A percentile compares a stretch with the other conserved stretches of the same genome.
These are phyloP conservation scores for Anisodus acutangulus DNA, from an alignment of 257 asterid genomes.

Conservation along the genomic window DNA sequence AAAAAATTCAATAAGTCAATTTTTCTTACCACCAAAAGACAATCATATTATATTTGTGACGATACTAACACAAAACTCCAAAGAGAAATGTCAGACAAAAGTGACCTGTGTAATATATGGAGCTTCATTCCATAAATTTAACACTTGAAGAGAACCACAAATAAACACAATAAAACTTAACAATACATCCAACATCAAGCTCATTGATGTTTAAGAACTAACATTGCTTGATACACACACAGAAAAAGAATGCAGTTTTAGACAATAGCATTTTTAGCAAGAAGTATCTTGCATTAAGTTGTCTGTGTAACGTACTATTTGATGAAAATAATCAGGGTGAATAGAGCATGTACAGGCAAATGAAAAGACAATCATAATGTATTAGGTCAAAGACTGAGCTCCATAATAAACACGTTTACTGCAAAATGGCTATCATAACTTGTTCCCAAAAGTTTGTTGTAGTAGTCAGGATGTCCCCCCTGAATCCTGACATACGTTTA, in stretches of 20 bases:
- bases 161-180: background rate
- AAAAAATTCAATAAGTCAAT: background rate
- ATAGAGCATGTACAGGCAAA: background rate
- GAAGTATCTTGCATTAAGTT: background rate
- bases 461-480: background rate
- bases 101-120: background rate
- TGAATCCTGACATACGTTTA: background rate
- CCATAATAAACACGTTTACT: background rate
- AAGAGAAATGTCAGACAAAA: background rate
- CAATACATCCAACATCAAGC: background rate
- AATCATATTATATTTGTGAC: background rate
- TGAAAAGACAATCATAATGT: background rate
- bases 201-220: background rate
- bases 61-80: background rate
- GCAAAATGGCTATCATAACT: background rate
- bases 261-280: background rate
- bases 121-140: conserved; percentile 1
- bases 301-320: background rate
- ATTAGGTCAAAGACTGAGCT: background rate
- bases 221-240: background rate
- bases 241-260: background rate
- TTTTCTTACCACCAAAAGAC: background rate
- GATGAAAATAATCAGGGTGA: background rate
- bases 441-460: background rate
- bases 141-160: background rate